Evolutionary conservation across 2,329 filamentous ascomycete genomes (phyloP).

Genomic region (Ascocoryne sarcoides): DNA sequence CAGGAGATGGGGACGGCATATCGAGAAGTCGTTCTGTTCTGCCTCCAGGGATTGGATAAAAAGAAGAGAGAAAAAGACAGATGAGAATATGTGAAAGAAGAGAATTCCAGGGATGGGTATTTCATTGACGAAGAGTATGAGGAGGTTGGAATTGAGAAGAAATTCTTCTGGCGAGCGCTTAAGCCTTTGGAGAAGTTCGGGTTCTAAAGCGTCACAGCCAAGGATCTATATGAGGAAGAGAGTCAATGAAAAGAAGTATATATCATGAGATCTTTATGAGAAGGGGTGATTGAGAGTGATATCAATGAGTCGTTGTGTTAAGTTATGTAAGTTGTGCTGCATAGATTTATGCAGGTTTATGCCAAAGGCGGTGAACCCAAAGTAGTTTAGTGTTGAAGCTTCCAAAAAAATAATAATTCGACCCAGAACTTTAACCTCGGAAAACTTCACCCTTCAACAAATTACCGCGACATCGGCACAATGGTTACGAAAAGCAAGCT

Average conservation of each 20-base stretch:
- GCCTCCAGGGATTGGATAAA: not conserved
- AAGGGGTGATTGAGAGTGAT: not conserved
- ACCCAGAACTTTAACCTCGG: not conserved
- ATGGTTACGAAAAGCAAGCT: slow-evolving; percentile 37
- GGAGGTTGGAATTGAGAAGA: slow-evolving; percentile 1
- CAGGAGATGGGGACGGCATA: not conserved
- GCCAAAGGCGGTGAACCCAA: slow-evolving; percentile 2
- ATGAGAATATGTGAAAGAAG: not conserved
- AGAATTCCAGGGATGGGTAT: not conserved
- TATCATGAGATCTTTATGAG: no score
- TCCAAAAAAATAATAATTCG: slow-evolving; percentile 10
- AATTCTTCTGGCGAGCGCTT: slow-evolving; percentile 1
- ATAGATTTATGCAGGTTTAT: slow-evolving; percentile 3
- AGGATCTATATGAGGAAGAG: no score
- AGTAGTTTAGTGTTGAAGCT: slow-evolving; percentile 3
- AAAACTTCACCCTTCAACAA: slow-evolving; percentile 1
- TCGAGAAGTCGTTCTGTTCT: not conserved
- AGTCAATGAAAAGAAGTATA: not conserved
- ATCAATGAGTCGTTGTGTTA: not conserved
- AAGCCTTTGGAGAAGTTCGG: slow-evolving; percentile 1
- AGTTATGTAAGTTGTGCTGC: slow-evolving; percentile 1
- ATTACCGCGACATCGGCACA: slow-evolving; percentile 10
- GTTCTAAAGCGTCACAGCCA: no score
- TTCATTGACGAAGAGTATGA: not conserved
- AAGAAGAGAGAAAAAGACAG: not conserved